Evolutionary conservation across 2,329 filamentous ascomycete genomes (phyloP).

Genomic region (Stagonosporopsis tanaceti): DNA sequence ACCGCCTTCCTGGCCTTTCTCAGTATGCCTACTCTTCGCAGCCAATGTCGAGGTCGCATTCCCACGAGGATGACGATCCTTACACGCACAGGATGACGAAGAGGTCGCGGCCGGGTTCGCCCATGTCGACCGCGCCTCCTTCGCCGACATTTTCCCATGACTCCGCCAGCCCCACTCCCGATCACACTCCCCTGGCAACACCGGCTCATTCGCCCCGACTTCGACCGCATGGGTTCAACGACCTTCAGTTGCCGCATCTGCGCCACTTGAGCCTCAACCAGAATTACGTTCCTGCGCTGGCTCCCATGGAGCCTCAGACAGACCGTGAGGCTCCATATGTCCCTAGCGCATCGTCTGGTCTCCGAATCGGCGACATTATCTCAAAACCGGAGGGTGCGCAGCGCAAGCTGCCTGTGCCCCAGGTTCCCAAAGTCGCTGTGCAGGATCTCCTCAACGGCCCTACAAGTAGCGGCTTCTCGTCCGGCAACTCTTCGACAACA

Average conservation of each 20-base stretch:
- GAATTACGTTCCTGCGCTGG: slow-evolving; percentile 65
- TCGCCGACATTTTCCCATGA: slow-evolving; percentile 97
- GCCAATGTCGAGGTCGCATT: slow-evolving; percentile 90
- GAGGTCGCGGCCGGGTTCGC: slow-evolving; percentile 90
- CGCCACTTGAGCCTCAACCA: slow-evolving; percentile 74
- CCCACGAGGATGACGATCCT: slow-evolving; percentile 82
- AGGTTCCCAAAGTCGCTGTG: slow-evolving; percentile 87
- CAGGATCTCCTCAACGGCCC: slow-evolving; percentile 78
- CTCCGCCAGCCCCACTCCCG: slow-evolving; percentile 91
- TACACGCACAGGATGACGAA: slow-evolving; percentile 81
- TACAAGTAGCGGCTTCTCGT: slow-evolving; percentile 68
- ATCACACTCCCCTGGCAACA: slow-evolving; percentile 97
- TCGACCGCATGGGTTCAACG: slow-evolving; percentile 73
- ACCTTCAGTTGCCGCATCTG: slow-evolving; percentile 86
- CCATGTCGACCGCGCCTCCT: slow-evolving; percentile 92
- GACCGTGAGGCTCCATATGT: slow-evolving; percentile 67
- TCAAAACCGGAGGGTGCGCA: slow-evolving; percentile 85
- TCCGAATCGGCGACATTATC: slow-evolving; percentile 92
- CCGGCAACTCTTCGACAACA: slow-evolving; percentile 77
- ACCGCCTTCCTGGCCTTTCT: slow-evolving; percentile 65
- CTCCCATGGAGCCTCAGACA: slow-evolving; percentile 73
- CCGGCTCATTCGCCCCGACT: slow-evolving; percentile 94
- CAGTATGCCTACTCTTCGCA: slow-evolving; percentile 70
- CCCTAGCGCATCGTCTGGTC: slow-evolving; percentile 67
- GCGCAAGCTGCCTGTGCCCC: slow-evolving; percentile 88